Evolutionary conservation across 2,329 filamentous ascomycete genomes (phyloP).

Genomic region (Nigrospora osmanthi): DNA sequence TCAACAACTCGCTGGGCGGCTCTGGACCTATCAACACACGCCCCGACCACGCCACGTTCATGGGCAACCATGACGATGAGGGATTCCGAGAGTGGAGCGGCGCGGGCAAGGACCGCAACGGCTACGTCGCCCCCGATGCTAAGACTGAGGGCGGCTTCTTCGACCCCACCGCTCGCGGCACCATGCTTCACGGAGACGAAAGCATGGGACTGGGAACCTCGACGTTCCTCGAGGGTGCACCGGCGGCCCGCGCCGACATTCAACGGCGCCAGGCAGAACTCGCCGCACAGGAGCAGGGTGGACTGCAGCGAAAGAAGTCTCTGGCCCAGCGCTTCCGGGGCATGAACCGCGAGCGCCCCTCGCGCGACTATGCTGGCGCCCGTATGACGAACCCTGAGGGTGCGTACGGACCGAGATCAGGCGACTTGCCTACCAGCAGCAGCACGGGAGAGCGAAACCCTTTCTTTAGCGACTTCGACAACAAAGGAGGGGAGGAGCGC

Average conservation of each 20-base stretch:
- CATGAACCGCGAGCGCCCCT: constrained; percentile 64
- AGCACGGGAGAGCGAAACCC: constrained; percentile 55
- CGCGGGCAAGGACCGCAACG: constrained; percentile 12
- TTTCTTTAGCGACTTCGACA: constrained; percentile 73
- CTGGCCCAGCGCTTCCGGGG: constrained; percentile 85
- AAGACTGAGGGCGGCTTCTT: constrained; percentile 46
- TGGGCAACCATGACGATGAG: constrained; percentile 73
- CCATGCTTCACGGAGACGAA: constrained; percentile 77
- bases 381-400: constrained; percentile 51
- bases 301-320: constrained; percentile 85
- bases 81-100: constrained; percentile 74
- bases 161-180: constrained; percentile 59
- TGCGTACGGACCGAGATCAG: constrained; percentile 31
- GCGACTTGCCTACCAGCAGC: constrained; percentile 25
- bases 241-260: constrained; percentile 74
- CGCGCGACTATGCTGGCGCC: constrained; percentile 44
- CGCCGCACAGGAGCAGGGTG: constrained; percentile 49
- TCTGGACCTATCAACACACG: constrained; percentile 74
- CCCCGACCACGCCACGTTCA: constrained; percentile 79
- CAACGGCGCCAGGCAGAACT: constrained; percentile 62
- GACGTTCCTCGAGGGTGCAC: constrained; percentile 91
- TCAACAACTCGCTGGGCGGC: constrained; percentile 88
- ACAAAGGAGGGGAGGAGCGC: constrained; percentile 39
- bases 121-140: constrained; percentile 13
- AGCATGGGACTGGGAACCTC: constrained; percentile 82